Evolutionary conservation across 2,329 filamentous ascomycete species (phyloP).

Genomic region (Talaromyces sp.): DNA sequence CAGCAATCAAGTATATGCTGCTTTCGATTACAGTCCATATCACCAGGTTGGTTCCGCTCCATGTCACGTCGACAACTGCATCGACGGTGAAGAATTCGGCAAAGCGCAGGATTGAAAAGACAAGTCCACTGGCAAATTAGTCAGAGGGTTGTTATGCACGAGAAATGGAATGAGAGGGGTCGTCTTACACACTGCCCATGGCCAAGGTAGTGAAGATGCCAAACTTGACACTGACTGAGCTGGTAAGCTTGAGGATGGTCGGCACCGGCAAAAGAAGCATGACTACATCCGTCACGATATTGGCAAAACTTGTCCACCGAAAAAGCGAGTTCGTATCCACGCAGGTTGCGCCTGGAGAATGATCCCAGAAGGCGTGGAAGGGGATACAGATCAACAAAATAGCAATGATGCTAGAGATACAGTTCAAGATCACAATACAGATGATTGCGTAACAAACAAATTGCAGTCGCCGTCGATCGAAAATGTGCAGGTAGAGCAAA

Average conservation of each 20-base stretch:
- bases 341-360: not conserved
- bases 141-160: not conserved
- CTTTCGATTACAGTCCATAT: constrained; percentile 21
- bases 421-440: not conserved
- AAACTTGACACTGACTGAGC: not conserved
- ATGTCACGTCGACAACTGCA: constrained; percentile 17
- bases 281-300: not conserved
- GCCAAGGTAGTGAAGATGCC: not conserved
- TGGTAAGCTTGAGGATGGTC: not conserved
- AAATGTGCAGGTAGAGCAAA: not conserved
- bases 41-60: constrained; percentile 13
- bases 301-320: not conserved
- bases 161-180: not conserved
- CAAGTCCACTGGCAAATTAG: constrained; percentile 14
- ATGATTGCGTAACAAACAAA: not conserved
- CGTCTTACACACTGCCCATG: not conserved
- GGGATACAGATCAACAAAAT: not conserved
- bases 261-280: not conserved
- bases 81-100: constrained; percentile 17
- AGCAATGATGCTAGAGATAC: not conserved
- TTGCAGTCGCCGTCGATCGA: not conserved
- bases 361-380: not conserved
- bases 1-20: constrained; percentile 22
- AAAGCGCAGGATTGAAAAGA: constrained; percentile 25
- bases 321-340: not conserved